Evolutionary conservation across 352 stramenopile species (phyloP), one percentile per base, ranked within the genome.

Genomic region (Phytophthora parvispora): DNA sequence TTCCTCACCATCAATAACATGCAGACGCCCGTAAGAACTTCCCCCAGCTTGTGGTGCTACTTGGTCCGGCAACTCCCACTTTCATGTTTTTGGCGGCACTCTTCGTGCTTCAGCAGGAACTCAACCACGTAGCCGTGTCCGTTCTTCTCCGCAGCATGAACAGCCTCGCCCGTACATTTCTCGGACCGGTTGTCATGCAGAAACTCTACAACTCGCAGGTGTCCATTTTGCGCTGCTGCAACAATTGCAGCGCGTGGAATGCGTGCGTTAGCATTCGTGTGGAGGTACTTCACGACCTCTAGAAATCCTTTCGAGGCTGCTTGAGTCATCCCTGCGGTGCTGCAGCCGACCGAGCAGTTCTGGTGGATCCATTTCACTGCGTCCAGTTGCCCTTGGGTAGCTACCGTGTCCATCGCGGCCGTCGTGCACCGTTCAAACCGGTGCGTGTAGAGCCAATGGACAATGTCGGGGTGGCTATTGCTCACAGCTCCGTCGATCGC

Each of bases 371-470:
- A 69, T 40, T 34, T 32, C 28, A 69, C 51, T 4, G 60, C 10
- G 6, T 56, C 27, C 2, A 51, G 28, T 3, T 57, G 15, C 12
- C 55, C 49, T 16, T 57, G 20, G 13, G 28, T 34, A 3, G 24
- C 64, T 4, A 49, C 64, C 15, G 15, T 25, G 20, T 66, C 56
- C 64, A 72, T 72, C 13, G 64, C 64, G 13, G 29, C 50, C 3
- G 48, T 51, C 1, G 55, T 59, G 24, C 64, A 72, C 12, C 55
- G 55, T 31, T 72, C 56, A 5, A 15, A 31, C 15, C 64, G 49
- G 18, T 61, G 40, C 31, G 45, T n/a, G 31, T 72, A 49, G 20
- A 72, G 24, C 47, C 32, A 72, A 4, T 49, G 9, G 8, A 62
- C 56, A 3, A 72, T n/a, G 4, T 57, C 8, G 3, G 47, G 6